Evolutionary conservation across 1,284 basidiomycete genomes (phyloP), one percentile per base, ranked within the genome.

Genomic region (Blastosporella zonata): DNA sequence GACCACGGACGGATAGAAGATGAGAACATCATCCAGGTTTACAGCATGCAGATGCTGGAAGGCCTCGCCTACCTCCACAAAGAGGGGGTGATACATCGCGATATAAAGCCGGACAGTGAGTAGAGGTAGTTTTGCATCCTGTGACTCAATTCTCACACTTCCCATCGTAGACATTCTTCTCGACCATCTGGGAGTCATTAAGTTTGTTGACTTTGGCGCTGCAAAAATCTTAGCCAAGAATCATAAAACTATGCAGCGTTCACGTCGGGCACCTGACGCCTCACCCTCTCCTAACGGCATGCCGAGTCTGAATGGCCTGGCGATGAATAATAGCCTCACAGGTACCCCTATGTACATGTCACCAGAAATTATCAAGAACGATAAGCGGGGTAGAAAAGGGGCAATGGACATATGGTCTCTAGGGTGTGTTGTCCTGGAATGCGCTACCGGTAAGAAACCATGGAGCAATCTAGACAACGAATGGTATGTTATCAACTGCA

Each of bases 291-390:
- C 59, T 13, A 66, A 66, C 40, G 60, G 62, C 9, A 62, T 61
- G 38, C 57, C 61, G n/a, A 56, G 55, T 21, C 47, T 60, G 40
- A 74, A 73, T 41, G 71, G 71, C 6, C 66, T 79, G 6, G 82
- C 77, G 4, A 77, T 80, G 67, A 90, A 89, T 68, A 90, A 90
- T 68, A 91, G 90, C 62, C 73, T 97, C 27, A 97, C 96, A 1
- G 97, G 97, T 10, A 99, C 97, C 15, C 97, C 97, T 0, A 99
- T 99, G 96, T 99, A 99, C 70, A 97, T 99, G 91, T 96, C 93
- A 8, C 97, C 97, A 1, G 97, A 99, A 65, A 87, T 98, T 42
- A 99, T 99, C 74, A 94, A 97, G 70, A 93, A 87, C 59, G 89
- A 92, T 58, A 84, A 77, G 57, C 82, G 87, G 13, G 91, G 93